Conservation (phyloP, 495 filamentous ascomycete genomes). For the Aspergillus steynii region DNA sequence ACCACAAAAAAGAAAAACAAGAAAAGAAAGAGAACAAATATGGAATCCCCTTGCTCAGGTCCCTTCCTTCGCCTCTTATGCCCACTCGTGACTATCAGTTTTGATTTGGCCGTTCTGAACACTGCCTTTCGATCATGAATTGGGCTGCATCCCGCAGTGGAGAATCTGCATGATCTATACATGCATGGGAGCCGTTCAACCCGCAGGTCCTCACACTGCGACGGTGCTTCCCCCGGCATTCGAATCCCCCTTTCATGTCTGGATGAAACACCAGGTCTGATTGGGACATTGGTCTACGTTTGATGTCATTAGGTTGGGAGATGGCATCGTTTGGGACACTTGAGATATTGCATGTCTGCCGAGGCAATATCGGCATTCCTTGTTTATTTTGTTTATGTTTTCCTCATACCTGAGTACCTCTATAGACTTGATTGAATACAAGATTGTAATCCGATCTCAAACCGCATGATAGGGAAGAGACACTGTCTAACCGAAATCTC, state of each 20-base stretch:
- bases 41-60: background rate
- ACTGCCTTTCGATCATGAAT: slow-evolving; percentile 1
- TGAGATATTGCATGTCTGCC: background rate
- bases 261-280: background rate
- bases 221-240: background rate
- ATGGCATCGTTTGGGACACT: background rate
- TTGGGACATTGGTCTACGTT: background rate
- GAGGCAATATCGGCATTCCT: background rate
- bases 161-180: background rate
- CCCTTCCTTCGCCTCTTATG: background rate
- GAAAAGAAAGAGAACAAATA: background rate
- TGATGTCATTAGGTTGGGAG: background rate
- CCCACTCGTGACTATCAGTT: background rate
- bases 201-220: too few species aligned
- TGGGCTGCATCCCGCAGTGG: slow-evolving; percentile 7
- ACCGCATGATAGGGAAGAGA: background rate
- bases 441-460: background rate
- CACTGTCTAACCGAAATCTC: too few species aligned
- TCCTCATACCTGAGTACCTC: too few species aligned
- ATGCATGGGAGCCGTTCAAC: background rate
- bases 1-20: slow-evolving; percentile 1
- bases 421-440: background rate
- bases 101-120: background rate
- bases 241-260: background rate
- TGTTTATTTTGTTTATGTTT: background rate